These are phyloP conservation scores for Hordeum pubiflorum DNA, from an alignment of 202 grass and related monocot species.

Conservation along the genomic window DNA sequence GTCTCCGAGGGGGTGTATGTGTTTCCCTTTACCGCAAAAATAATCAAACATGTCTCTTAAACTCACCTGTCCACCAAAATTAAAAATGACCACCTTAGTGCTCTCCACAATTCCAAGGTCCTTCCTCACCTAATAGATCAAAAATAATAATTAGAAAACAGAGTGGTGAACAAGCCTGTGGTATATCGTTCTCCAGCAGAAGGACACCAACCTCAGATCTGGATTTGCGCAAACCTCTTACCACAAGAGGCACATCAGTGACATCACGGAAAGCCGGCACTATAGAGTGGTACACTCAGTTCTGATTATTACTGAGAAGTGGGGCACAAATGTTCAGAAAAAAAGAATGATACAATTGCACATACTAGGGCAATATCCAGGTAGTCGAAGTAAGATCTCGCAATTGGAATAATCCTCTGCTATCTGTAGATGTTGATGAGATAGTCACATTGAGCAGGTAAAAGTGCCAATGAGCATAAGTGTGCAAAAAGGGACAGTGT, in stretches of 20 bases:
- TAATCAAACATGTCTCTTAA: neutral
- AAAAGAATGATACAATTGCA: neutral
- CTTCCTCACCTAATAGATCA: constrained; percentile 57
- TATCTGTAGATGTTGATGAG: constrained; percentile 47
- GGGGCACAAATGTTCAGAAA: neutral
- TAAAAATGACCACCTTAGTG: constrained; percentile 78
- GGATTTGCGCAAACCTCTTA: constrained; percentile 71
- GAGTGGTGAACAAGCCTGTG: neutral
- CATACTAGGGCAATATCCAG: constrained; percentile 90
- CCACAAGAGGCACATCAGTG: constrained; percentile 76
- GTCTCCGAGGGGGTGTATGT: neutral
- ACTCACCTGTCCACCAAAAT: constrained; percentile 90
- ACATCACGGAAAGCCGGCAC: constrained; percentile 78
- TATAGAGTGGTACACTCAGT: constrained; percentile 29
- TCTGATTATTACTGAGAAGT: constrained; percentile 5
- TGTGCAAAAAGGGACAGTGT: neutral
- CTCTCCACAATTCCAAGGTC: constrained; percentile 65
- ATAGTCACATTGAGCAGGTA: neutral
- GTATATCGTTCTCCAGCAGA: neutral
- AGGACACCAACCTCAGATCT: constrained; percentile 46
- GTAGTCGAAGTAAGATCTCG: constrained; percentile 74
- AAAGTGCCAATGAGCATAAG: neutral
- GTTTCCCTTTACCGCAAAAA: neutral
- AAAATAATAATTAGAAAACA: constrained; percentile 22
- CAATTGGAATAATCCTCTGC: constrained; percentile 85